Percentiles rank a stretch among this genome's conserved stretches.
Conservation (phyloP, 257 asterid species). For the Solanum arcanum region DNA sequence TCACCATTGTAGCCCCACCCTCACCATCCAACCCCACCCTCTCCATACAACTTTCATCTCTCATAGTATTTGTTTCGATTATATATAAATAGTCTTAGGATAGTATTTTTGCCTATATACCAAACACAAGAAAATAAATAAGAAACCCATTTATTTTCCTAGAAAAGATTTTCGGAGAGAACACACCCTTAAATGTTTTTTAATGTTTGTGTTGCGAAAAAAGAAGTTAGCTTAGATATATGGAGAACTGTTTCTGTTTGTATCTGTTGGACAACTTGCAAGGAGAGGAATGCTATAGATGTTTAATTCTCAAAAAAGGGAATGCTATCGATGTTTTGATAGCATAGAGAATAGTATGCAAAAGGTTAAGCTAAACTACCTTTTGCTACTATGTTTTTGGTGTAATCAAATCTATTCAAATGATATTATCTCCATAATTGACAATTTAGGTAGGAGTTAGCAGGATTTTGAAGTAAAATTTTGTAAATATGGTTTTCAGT, state of each 20-base stretch:
- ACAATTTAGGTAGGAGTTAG: not conserved
- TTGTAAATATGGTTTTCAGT: not conserved
- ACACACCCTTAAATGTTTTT: not conserved
- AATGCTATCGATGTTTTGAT: not conserved
- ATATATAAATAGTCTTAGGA: too few relatives aligned
- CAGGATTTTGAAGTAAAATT: not conserved
- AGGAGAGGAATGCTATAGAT: not conserved
- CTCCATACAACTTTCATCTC: not conserved
- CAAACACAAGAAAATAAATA: not conserved
- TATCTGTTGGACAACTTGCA: not conserved
- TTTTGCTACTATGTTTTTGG: not conserved
- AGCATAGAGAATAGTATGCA: not conserved
- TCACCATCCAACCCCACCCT: not conserved
- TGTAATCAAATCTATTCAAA: too few relatives aligned
- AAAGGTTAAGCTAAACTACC: not conserved
- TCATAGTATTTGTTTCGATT: not conserved
- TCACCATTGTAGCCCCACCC: not conserved
- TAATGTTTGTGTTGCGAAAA: not conserved
- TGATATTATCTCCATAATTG: not conserved
- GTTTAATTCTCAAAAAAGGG: not conserved
- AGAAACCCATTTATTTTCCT: not conserved
- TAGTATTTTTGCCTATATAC: not conserved
- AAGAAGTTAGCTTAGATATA: not conserved
- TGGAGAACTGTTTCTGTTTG: too few relatives aligned
- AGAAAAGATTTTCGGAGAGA: not conserved